Percentiles rank a stretch among this genome's conserved stretches.
Conservation (phyloP, 2,329 filamentous ascomycete species). For the Venturia asperata region DNA sequence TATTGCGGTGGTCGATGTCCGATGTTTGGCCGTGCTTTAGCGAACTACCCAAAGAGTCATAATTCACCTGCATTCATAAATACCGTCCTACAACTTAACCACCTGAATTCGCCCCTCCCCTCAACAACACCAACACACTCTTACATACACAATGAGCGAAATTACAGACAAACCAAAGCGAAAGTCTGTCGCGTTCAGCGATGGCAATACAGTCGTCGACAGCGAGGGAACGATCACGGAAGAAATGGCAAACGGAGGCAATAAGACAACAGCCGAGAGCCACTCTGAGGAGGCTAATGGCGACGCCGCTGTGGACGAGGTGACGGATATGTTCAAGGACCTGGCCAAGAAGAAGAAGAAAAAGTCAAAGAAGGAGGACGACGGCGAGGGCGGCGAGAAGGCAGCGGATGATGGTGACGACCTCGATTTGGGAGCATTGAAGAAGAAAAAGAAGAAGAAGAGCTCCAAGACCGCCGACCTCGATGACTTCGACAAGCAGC, state of each 20-base stretch:
- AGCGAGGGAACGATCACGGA: conserved; percentile 79
- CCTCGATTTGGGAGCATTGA: conserved; percentile 60
- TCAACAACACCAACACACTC: conserved; percentile 20
- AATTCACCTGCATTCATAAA: background rate
- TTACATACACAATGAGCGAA: conserved; percentile 48
- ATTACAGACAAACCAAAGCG: conserved; percentile 38
- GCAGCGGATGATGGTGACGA: conserved; percentile 51
- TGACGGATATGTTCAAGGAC: conserved; percentile 55
- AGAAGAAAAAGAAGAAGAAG: conserved; percentile 87
- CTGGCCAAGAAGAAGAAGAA: conserved; percentile 72
- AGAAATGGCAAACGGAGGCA: conserved; percentile 63
- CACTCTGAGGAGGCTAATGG: conserved; percentile 45
- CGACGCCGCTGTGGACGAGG: conserved; percentile 56
- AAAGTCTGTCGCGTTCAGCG: conserved; percentile 91
- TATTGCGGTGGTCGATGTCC: background rate
- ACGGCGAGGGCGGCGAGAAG: conserved; percentile 39
- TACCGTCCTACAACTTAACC: too few relatives aligned
- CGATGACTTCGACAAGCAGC: conserved; percentile 61
- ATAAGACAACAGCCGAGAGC: conserved; percentile 74
- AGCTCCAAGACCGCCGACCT: conserved; percentile 50
- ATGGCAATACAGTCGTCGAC: conserved; percentile 81
- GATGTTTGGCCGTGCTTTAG: background rate
- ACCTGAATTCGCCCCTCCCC: background rate
- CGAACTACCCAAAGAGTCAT: background rate
- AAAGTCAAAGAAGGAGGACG: conserved; percentile 48